Conservation (phyloP, 2,329 filamentous ascomycete genomes). For the Macrophomina phaseolina region DNA sequence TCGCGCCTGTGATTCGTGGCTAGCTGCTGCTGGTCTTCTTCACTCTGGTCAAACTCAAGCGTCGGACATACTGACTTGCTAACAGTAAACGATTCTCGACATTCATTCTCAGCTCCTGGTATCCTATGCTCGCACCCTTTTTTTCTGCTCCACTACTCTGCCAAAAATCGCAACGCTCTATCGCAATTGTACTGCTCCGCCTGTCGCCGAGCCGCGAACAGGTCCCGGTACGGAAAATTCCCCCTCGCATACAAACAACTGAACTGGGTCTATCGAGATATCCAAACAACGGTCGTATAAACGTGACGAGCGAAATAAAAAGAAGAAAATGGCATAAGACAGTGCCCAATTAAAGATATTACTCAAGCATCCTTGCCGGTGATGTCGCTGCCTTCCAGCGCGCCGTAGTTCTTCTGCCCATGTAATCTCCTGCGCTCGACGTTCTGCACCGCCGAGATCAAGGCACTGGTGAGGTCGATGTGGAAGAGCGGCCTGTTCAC, state of each 20-base stretch:
- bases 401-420: conserved; percentile 23
- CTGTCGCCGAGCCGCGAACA: background rate
- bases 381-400: conserved; percentile 9
- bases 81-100: background rate
- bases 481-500: conserved; percentile 92
- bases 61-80: background rate
- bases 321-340: background rate
- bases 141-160: background rate
- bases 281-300: conserved; percentile 11
- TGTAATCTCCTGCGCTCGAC: conserved; percentile 57
- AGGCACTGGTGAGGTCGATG: conserved; percentile 84
- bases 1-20: conserved; percentile 12
- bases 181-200: background rate
- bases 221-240: background rate
- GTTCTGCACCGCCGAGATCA: conserved; percentile 86
- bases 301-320: background rate
- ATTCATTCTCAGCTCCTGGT: background rate
- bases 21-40: background rate
- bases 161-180: background rate
- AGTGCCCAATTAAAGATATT: background rate
- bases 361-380: conserved; percentile 14
- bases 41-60: too few relatives aligned
- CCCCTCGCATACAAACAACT: background rate
- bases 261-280: background rate
- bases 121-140: background rate